These are phyloP conservation scores for Amylocarpus encephaloides DNA, from an alignment of 2,329 filamentous ascomycete genomes.

Conservation along the genomic window DNA sequence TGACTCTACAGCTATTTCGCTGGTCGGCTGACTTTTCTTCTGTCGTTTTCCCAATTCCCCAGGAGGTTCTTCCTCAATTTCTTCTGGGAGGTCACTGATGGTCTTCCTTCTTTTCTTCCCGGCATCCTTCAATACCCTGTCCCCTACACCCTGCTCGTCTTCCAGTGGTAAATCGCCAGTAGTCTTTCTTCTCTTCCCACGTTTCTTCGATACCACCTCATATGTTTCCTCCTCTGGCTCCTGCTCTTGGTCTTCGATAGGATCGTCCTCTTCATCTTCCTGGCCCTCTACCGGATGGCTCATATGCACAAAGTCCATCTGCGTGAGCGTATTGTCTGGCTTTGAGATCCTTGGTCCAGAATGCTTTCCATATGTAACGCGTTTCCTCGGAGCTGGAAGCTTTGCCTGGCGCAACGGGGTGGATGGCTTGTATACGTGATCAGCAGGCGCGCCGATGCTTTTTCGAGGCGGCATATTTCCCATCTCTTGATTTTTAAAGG, in stretches of 20 bases:
- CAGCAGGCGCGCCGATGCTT: constrained; percentile 19
- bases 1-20: constrained; percentile 3
- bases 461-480: constrained; percentile 19
- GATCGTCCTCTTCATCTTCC: constrained; percentile 1
- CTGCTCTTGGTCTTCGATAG: not conserved
- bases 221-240: constrained; percentile 13
- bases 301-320: constrained; percentile 24
- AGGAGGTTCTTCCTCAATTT: too few species aligned
- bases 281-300: constrained; percentile 3
- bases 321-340: constrained; percentile 27
- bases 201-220: constrained; percentile 15
- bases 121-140: too few species aligned
- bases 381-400: constrained; percentile 19
- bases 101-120: too few species aligned
- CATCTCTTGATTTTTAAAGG: too few species aligned
- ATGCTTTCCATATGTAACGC: constrained; percentile 24
- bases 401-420: constrained; percentile 23
- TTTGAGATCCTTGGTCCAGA: constrained; percentile 12
- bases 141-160: too few species aligned
- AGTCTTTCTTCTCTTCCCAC: constrained; percentile 19
- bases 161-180: too few species aligned
- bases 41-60: too few species aligned
- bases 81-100: too few species aligned
- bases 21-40: too few species aligned
- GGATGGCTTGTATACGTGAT: constrained; percentile 25